Conservation (phyloP, 2,329 filamentous ascomycete species). For the Pyricularia pennisetigena region DNA sequence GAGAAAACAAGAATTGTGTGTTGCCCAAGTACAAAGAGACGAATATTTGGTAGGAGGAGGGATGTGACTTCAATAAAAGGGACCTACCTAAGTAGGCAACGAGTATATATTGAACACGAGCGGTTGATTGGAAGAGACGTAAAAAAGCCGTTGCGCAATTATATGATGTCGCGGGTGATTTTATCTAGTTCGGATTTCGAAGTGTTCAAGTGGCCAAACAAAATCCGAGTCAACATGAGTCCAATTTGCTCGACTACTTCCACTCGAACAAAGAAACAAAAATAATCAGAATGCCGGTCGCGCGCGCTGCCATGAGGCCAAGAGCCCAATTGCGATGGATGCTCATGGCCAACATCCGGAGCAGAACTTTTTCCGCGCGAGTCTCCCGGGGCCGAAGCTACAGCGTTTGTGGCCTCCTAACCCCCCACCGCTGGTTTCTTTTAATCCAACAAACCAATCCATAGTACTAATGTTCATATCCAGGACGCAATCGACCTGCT, state of each 20-base stretch:
- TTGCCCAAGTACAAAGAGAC: no score
- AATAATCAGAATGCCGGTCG: not conserved
- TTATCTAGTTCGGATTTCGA: not conserved
- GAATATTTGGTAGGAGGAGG: no score
- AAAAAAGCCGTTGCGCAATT: not conserved
- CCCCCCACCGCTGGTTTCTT: not conserved
- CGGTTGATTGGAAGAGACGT: not conserved
- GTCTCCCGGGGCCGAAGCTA: not conserved
- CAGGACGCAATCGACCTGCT: constrained; percentile 79
- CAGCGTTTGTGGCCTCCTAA: not conserved
- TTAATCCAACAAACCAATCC: not conserved
- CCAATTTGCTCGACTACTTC: not conserved
- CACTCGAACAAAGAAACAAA: not conserved
- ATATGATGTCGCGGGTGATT: not conserved
- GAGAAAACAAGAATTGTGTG: no score
- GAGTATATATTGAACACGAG: not conserved
- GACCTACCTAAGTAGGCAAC: no score
- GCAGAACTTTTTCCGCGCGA: not conserved
- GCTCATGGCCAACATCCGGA: not conserved
- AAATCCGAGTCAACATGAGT: not conserved
- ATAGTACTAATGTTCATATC: not conserved
- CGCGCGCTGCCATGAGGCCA: not conserved
- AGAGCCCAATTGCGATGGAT: not conserved
- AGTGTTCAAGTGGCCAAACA: not conserved
- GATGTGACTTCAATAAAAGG: no score